Evolutionary conservation across 2,329 filamentous ascomycete species (phyloP), one percentile per base, ranked within the genome.

Genomic region (Aotearoamyces nothofagi): DNA sequence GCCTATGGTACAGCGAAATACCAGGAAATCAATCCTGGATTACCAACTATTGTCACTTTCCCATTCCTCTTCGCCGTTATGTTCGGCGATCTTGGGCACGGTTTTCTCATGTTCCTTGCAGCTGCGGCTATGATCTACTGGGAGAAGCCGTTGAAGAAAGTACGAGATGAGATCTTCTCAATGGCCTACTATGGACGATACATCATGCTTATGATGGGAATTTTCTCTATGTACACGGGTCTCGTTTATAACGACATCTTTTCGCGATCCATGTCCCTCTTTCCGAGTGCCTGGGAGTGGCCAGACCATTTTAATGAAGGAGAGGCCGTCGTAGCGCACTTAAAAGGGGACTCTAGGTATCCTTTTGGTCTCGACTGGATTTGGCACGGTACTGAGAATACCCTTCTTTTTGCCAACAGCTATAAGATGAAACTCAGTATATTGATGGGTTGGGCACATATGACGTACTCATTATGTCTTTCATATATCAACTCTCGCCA

Each of bases 401-500:
- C 92, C 36, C 66, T 98, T 12, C 69, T 98, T 27, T 98, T 98
- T 60, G 79, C 73, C 53, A 98, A 98, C 77, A 92, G 81, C 56
- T 92, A 90, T 69, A 98, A 98, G 75, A 98, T 98, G 90, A 98
- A 98, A 66, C 80, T 98, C 58, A 92, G 82, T 61, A 94, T 98
- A 51, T 71, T 98, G 41, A 69, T 98, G 40, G 90, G 92, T 53
- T 98, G 92, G 90, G 72, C 72, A 34, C 86, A 94, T 60, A 98
- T 98, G 90, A 98, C 90, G 3, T 98, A 93, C 60, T 96, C 90
- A 11, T 71, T 98, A 25, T 86, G 80, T 61, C 77, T 92, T 49
- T 78, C 90, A 14, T 90, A 80, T 48, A 70, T 93, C 64, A 98
- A 98, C 50, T 87, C 84, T 27, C 76, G 77, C 33, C 83, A 94